phyloP scores from a whole-genome alignment of 305 asterid species.

The Euphrasia arctica region DNA sequence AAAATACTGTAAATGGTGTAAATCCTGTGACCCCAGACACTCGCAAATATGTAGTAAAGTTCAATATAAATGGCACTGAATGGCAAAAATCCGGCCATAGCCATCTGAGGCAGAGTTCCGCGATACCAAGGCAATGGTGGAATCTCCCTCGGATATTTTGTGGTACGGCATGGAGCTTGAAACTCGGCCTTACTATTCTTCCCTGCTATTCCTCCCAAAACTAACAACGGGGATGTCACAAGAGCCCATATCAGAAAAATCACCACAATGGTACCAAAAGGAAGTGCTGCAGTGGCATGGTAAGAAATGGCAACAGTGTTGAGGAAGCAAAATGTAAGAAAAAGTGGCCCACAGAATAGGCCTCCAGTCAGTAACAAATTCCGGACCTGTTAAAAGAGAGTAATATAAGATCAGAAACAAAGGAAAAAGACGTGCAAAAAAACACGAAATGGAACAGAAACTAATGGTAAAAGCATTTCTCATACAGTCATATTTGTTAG shows the following conservation, averaged over 20 bases:
- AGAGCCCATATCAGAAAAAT: constrained; percentile 78
- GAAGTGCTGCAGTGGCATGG: constrained; percentile 79
- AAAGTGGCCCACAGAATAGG: constrained; percentile 76
- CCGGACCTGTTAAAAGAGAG: constrained; percentile 45
- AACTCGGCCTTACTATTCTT: constrained; percentile 76
- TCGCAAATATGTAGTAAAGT: constrained; percentile 74
- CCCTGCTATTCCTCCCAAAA: constrained; percentile 82
- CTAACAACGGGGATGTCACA: constrained; percentile 70
- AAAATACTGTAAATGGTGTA: constrained; percentile 75
- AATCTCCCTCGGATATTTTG: constrained; percentile 81
- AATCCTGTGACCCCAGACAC: constrained; percentile 86
- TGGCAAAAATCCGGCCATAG: constrained; percentile 86
- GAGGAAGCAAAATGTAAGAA: constrained; percentile 73
- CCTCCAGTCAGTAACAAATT: constrained; percentile 61
- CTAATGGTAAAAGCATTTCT: background rate
- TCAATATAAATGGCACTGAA: constrained; percentile 81
- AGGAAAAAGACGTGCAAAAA: background rate
- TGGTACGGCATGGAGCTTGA: constrained; percentile 80
- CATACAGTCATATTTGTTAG: background rate
- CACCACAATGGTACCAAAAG: constrained; percentile 73
- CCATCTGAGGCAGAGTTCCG: constrained; percentile 72
- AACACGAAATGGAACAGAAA: background rate
- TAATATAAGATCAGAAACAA: constrained; percentile 17
- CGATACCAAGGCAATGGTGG: constrained; percentile 81
- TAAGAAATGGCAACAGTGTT: constrained; percentile 76